Evolutionary conservation across 345 rosid genomes (phyloP), one percentile per base, ranked within the genome.

Genomic region (Bruguiera sexangula): DNA sequence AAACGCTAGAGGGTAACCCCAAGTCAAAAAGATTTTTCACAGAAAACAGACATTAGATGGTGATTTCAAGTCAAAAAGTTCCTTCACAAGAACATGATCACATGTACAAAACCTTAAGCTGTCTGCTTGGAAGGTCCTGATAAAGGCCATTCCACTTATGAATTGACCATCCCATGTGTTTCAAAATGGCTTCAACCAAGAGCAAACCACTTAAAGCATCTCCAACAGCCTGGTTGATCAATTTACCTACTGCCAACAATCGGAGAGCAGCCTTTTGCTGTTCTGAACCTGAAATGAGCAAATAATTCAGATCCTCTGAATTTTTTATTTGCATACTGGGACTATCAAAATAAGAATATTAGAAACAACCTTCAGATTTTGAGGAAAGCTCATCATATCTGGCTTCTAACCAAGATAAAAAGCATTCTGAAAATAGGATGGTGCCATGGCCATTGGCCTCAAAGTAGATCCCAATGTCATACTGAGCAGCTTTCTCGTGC

Each of bases 381-480:
- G 82, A 78, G 60, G 79, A 63, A 51, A 90, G 83, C 67, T 80
- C 87, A 46, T 74, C 70, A 55, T 72, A 79, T 81, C 72, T 86
- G 31, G 72, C 68, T 67, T 79, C 91, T 68, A 95, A 78, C 89
- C 83, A 81, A 48, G 81, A 70, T 48, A 87, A 67, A 75, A 80
- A 88, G 63, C 73, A 31, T 60, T 90, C 92, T 6, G 89, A 86
- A 82, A 88, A 95, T 76, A 92, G 71, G 73, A 95, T 81, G 74
- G 99, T 95, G 62, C 99, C 99, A 55, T 95, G 99, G 39, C 99
- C 99, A 83, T 95, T 95, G 71, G 96, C 97, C 76, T 95, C 99
- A 50, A 95, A 95, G 77, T 95, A 95, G 67, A 95, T 88, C 48
- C 99, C 99, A 48, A 95, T 81, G 73, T 95, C 97, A 85, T 73